Evolutionary conservation across 805 yeast species (phyloP), one percentile per base, ranked within the genome.

Genomic region (Yamadazyma takamatsuzukensis): DNA sequence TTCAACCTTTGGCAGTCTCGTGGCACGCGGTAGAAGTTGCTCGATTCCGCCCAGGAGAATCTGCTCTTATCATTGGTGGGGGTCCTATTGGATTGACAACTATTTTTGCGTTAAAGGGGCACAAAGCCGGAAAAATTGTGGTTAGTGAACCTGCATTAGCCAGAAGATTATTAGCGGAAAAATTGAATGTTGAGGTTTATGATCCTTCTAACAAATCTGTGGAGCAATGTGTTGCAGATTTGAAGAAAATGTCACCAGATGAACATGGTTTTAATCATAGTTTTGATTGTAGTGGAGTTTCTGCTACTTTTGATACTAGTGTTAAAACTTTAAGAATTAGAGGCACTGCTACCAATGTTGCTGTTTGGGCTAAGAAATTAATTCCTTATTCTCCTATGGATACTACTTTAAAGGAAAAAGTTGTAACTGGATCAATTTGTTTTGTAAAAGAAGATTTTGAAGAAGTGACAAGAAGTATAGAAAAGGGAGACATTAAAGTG

Each of bases 61-160:
- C 68, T 5, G 79, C 77, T 3, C 54, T 76, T 29, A 72, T 78
- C 11, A 48, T 78, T 11, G 83, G 83, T 18, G 74, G 77, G 17
- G 83, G 83, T 4, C 80, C 82, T 15, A 76, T 78, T 48, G 83
- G 83, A 5, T 54, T 78, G 15, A 74, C 81, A 15, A 66, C 79
- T 3, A 64, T 74, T 13, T 57, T 76, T 31, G 72, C 76, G 12
- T 64, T 75, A 26, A 64, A 64, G 38, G 80, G 74, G 3, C 64
- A 67, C 30, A 40, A 40, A 15, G 45, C 33, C 14, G 43, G 54
- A 10, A 41, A 48, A 15, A 69, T 75, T 34, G 78, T 78, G n/a
- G 75, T 76, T 29, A 62, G 74, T 13, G 83, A 76, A 45, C 83
- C 82, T 15, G 80, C 80, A 5, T 53, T 59, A 15, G 59, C 61